These are phyloP conservation scores for Hypoxylon sp. DNA, from an alignment of 2,329 filamentous ascomycete species.

Conservation along the genomic window DNA sequence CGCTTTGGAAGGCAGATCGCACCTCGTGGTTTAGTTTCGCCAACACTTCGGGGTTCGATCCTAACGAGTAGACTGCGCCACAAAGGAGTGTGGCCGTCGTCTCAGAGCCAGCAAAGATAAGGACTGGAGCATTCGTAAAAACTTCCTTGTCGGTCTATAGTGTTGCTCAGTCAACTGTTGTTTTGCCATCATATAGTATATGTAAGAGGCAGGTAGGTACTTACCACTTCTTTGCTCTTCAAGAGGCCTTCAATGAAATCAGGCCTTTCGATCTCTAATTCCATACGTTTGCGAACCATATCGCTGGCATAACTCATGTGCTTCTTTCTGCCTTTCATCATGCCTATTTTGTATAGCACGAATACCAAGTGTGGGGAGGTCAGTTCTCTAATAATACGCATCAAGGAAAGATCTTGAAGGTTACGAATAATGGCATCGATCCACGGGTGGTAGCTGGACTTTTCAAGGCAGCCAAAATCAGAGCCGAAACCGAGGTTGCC, in stretches of 20 bases:
- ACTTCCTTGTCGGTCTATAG: conserved; percentile 38
- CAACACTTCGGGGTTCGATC: conserved; percentile 49
- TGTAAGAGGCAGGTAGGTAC: background rate
- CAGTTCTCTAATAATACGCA: conserved; percentile 21
- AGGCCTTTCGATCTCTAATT: conserved; percentile 20
- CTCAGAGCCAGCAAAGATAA: conserved; percentile 57
- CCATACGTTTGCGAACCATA: conserved; percentile 31
- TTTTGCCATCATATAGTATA: too few species aligned
- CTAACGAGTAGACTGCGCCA: conserved; percentile 50
- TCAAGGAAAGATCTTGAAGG: background rate
- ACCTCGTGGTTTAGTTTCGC: conserved; percentile 53
- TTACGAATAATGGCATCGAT: conserved; percentile 9
- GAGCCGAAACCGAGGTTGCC: conserved; percentile 33
- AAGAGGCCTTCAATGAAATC: conserved; percentile 39
- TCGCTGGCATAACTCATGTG: conserved; percentile 15
- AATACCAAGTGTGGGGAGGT: conserved; percentile 16
- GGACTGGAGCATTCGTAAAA: conserved; percentile 41
- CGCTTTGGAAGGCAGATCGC: conserved; percentile 49
- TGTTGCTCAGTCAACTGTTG: background rate
- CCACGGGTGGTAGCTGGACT: conserved; percentile 21
- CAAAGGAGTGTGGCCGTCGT: conserved; percentile 56
- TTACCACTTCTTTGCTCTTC: conserved; percentile 9
- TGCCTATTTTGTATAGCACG: conserved; percentile 19
- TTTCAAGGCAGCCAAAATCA: conserved; percentile 8
- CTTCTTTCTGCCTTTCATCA: conserved; percentile 17